These are phyloP conservation scores for Psilocybe tampanensis DNA, from an alignment of 768 basidiomycete genomes.

Conservation along the genomic window DNA sequence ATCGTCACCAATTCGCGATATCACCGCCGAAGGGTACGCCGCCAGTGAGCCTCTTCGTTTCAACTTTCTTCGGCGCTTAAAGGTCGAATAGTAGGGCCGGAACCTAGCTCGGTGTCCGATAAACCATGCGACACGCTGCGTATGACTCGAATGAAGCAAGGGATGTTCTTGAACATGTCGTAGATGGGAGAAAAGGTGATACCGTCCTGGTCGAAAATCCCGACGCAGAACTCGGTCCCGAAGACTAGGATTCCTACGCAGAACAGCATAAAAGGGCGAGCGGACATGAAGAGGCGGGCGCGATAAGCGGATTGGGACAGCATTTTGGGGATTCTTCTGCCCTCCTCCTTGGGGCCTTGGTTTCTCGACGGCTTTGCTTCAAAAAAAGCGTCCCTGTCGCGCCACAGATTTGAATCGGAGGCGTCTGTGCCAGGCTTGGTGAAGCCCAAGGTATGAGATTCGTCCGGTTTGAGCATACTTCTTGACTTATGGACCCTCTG, in stretches of 20 bases:
- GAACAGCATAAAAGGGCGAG: conserved; percentile 2
- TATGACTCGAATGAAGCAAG: neutral
- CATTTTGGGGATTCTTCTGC: too few species aligned
- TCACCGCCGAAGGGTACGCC: neutral
- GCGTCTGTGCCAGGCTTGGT: neutral
- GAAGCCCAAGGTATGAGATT: neutral
- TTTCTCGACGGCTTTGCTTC: neutral
- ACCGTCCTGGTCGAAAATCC: neutral
- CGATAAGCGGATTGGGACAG: neutral
- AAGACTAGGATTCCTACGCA: neutral
- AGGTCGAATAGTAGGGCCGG: neutral
- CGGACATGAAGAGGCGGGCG: neutral
- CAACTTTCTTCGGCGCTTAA: neutral
- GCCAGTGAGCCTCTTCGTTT: too few species aligned
- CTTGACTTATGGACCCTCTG: too few species aligned
- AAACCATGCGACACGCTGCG: neutral
- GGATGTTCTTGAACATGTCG: neutral
- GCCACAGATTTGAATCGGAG: neutral
- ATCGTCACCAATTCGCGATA: neutral
- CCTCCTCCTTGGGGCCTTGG: too few species aligned
- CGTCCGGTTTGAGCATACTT: neutral
- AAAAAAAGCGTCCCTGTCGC: neutral
- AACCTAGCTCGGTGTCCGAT: neutral
- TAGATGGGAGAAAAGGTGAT: neutral
- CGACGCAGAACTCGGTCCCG: neutral